These are phyloP conservation scores for Lagerstroemia fauriei DNA, from an alignment of 441 rosid species.

Conservation along the genomic window DNA sequence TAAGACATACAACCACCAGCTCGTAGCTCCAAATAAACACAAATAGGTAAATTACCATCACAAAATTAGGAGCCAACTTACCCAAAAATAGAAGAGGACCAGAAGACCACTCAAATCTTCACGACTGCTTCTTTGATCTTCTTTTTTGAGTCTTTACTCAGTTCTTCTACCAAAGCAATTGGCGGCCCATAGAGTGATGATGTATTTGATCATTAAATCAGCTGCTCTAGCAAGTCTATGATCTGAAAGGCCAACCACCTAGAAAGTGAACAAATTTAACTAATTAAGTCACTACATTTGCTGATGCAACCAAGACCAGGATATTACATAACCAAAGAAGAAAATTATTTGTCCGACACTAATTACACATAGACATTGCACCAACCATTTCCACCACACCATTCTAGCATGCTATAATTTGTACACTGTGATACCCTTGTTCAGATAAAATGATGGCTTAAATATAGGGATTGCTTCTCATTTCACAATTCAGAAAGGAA, in stretches of 20 bases:
- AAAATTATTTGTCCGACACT: background rate
- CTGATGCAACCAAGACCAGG: slow-evolving; percentile 13
- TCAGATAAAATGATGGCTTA: background rate
- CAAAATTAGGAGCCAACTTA: no score
- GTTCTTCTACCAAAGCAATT: slow-evolving; percentile 54
- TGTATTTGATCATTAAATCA: slow-evolving; percentile 75
- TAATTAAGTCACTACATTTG: slow-evolving; percentile 15
- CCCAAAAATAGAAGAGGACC: no score
- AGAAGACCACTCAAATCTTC: slow-evolving; percentile 51
- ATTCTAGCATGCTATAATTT: background rate
- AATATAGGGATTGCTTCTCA: background rate
- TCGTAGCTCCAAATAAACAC: no score
- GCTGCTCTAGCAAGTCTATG: slow-evolving; percentile 89
- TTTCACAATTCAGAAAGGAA: background rate
- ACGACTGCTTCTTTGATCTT: slow-evolving; percentile 52
- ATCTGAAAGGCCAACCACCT: slow-evolving; percentile 81
- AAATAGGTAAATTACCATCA: no score
- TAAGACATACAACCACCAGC: no score
- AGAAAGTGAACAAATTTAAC: slow-evolving; percentile 35
- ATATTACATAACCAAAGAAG: slow-evolving; percentile 9
- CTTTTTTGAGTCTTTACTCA: slow-evolving; percentile 46
- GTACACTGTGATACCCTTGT: background rate
- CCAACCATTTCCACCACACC: background rate
- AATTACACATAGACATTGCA: background rate
- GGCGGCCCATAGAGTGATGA: slow-evolving; percentile 57